Base-by-base conservation (phyloP, 73 alveolate genomes). In the Blepharisma stoltei region DNA sequence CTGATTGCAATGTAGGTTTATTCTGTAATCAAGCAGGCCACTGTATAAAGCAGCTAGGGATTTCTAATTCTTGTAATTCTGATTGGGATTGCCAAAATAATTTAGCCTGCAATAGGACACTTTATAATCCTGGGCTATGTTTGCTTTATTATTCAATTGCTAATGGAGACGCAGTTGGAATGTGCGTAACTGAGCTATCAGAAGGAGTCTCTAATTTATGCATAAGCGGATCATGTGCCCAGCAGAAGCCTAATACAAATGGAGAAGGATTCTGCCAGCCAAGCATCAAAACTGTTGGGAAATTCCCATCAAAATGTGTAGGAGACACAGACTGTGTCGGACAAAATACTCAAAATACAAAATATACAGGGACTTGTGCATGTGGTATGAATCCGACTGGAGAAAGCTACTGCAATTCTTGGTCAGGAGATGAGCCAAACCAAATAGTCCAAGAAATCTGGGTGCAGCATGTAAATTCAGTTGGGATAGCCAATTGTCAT, bases 181-280 rank as follows among this genome's bases (percentile, higher is more conserved):
- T 60, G 73, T 60, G 73, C 46, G 18, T 20, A 18, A 38, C 14
- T 60, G 0, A 14, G 73, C 47, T 60, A 8, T 14, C 73, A 18
- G 73, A 60, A 60, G 73, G 73, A 47, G 73, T 60, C 38, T 60
- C 73, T 1, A 60, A 60, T 60, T 25, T 5, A 18, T 1, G 73
- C 5, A 4, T 3, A 18, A 14, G 46, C 14, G 47, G 71, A 60
- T 18, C 47, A 18, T 60, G 2, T 38, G 23, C 38, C 0, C 73
- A 14, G 14, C 38, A 8, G 5, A 18, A 14, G 3, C 47, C 73
- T 8, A 25, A 11, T 25, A 14, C 23, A 14, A 38, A 60, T 38
- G 11, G 4, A 25, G 46, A 14, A 25, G 73, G 73, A 20, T 14
- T 60, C 14, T 5, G 47, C 23, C 45, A 14, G 73, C 71, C 71